phyloP scores from a whole-genome alignment of 2,329 filamentous ascomycete species.

The Fusarium cicatricum region DNA sequence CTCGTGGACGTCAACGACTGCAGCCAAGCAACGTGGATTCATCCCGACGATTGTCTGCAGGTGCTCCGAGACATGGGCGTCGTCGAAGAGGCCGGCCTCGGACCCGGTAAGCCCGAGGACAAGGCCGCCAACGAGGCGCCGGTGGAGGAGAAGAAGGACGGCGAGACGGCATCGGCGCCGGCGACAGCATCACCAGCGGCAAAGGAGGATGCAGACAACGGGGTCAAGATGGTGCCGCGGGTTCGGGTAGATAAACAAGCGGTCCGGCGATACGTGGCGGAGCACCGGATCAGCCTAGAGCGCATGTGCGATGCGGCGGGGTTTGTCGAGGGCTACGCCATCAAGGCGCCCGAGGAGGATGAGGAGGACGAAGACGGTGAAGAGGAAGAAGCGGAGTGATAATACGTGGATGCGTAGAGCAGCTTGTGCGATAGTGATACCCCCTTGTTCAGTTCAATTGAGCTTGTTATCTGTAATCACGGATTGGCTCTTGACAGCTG shows the following conservation, averaged over 20 bases:
- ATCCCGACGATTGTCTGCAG: slow-evolving; percentile 81
- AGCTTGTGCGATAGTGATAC: slow-evolving; percentile 37
- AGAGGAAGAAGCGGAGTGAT: slow-evolving; percentile 32
- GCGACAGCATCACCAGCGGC: slow-evolving; percentile 16
- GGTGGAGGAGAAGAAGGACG: slow-evolving; percentile 33
- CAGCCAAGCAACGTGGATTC: slow-evolving; percentile 82
- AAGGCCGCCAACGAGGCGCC: slow-evolving; percentile 19
- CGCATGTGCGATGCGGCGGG: slow-evolving; percentile 76
- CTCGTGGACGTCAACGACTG: slow-evolving; percentile 75
- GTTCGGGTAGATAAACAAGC: slow-evolving; percentile 63
- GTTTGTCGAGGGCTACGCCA: slow-evolving; percentile 74
- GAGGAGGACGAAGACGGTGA: slow-evolving; percentile 47
- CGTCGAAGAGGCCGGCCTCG: slow-evolving; percentile 64
- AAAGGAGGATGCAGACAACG: slow-evolving; percentile 43
- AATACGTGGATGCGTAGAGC: slow-evolving; percentile 15
- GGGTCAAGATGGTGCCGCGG: slow-evolving; percentile 50
- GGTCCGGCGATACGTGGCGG: slow-evolving; percentile 72
- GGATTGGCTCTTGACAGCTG: not conserved
- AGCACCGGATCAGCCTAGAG: slow-evolving; percentile 68
- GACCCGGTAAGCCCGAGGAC: slow-evolving; percentile 49
- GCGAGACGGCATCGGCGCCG: slow-evolving; percentile 30
- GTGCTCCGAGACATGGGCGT: slow-evolving; percentile 84
- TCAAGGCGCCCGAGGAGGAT: slow-evolving; percentile 50
- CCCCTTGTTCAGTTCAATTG: slow-evolving; percentile 25
- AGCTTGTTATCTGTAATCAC: slow-evolving; percentile 10